These are phyloP conservation scores for Amanita phalloides DNA, from an alignment of 768 basidiomycete genomes.

Conservation along the genomic window DNA sequence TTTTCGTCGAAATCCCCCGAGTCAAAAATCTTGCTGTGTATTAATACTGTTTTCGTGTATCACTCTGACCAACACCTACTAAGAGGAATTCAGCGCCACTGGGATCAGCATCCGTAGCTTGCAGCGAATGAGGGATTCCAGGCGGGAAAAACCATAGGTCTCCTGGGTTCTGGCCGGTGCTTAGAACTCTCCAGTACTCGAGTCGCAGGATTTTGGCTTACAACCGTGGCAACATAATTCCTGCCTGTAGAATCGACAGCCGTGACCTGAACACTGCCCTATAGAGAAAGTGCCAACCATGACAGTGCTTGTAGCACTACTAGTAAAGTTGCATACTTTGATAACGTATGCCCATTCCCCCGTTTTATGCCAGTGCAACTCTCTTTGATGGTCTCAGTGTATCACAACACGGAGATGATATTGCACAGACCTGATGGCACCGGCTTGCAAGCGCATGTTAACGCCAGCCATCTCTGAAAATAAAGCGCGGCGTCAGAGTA, in stretches of 20 bases:
- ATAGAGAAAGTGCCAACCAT: neutral
- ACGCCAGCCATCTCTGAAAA: conserved; percentile 30
- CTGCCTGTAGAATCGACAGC: conserved; percentile 35
- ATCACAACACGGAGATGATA: neutral
- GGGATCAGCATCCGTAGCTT: conserved; percentile 33
- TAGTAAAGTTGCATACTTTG: conserved; percentile 15
- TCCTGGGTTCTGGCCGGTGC: conserved; percentile 24
- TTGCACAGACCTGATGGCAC: conserved; percentile 30
- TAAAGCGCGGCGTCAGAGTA: neutral
- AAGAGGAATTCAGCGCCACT: conserved; percentile 43
- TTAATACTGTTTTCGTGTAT: neutral
- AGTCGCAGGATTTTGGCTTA: conserved; percentile 14
- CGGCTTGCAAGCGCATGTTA: conserved; percentile 40
- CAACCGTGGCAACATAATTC: conserved; percentile 40
- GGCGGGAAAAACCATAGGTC: conserved; percentile 52
- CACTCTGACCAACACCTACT: conserved; percentile 14
- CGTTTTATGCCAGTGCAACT: conserved; percentile 45
- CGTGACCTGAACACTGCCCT: conserved; percentile 40
- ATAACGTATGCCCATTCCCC: conserved; percentile 48
- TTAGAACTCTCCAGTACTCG: neutral
- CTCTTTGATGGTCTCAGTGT: conserved; percentile 17
- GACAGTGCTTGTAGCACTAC: neutral
- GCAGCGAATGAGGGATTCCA: conserved; percentile 44
- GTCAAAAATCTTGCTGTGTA: conserved; percentile 31
- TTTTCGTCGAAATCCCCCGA: conserved; percentile 42